Base-by-base conservation (phyloP, 208 protist genomes). In the Leishmania lainsoni region DNA sequence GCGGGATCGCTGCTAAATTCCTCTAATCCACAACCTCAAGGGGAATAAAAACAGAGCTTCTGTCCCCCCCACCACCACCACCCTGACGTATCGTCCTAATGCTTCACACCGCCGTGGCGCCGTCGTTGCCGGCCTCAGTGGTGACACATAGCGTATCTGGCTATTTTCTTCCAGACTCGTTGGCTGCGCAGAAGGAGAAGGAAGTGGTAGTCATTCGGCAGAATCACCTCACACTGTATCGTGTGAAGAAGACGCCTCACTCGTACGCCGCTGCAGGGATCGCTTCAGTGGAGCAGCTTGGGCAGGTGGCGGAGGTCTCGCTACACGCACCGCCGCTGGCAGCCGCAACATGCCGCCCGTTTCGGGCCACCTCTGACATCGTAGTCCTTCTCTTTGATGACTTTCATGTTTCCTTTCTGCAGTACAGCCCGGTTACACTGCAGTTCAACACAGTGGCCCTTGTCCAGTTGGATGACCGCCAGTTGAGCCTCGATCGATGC, bases 321-420 rank as follows among this genome's bases (percentile, higher is more conserved):
- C 86, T 98, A 10, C 84, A 95, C 76, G 92, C 93, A 0, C 93
- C 95, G 3, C 92, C 92, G 14, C 54, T 95, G 0, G 80, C 75
- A 6, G 89, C 93, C 52, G 80, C 81, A 0, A 68, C 79, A 5
- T 97, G 91, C 75, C 90, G 91, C 2, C 94, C 94, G 4, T 78
- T 86, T 8, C 87, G 87, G 3, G 80, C 87, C 32, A 35, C 77
- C 8, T 80, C 91, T 9, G 95, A 98, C 80, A 68, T 95, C 61
- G 54, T 98, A 1, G 91, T 86, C 3, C 81, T 96, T 52, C 89
- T 94, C 26, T 91, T 98, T 76, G 93, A 96, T 75, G 91, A 98
- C 78, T 93, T 93, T 70, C 95, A 97, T 85, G 75, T 96, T 29
- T 97, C 95, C 3, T 89, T 98, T 76, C 56, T 98, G 29, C 83